Evolutionary conservation across 2,329 filamentous ascomycete species (phyloP), one percentile per base, ranked within the genome.

Genomic region (Alternaria ethzedia): DNA sequence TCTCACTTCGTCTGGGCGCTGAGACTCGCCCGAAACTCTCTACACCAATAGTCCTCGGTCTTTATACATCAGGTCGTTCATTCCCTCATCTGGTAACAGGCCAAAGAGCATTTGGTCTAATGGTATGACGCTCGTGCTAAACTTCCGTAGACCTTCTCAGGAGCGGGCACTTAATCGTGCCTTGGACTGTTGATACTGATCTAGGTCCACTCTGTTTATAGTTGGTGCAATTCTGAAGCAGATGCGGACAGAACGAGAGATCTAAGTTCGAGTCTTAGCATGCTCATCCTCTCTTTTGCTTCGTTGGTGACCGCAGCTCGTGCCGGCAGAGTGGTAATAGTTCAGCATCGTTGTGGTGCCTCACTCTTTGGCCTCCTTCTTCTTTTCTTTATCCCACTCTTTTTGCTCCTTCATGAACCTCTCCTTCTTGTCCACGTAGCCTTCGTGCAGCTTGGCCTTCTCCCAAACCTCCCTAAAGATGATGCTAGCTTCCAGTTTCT

Each of bases 381-480:
- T 70, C 49, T 61, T 69, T 45, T 69, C 63, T 61, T 68, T 78
- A 44, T 82, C 77, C 81, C 81, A 83, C 63, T 75, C 75, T 65
- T 77, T 77, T 80, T 86, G 83, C 74, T 86, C 84, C 46, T 74
- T 79, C 66, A 83, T 63, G 69, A 86, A 86, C 63, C 75, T 77
- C 52, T 78, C 78, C 68, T 86, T 87, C 70, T 81, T 68, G 49
- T 64, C 68, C 63, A 75, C 28, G 75, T 87, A 87, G 28, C 76
- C 81, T 64, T 82, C 79, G 72, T 85, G 78, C 30, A 58, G 70
- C 76, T 82, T 77, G 80, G 86, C 68, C 73, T 71, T 75, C 65
- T 84, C 80, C 86, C 85, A 88, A 4, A 82, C 79, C 64, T 77
- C 80, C 50, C 79, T 80, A 64, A 88, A 88, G 1, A 87, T 77